Percentiles rank a stretch among this genome's conserved stretches.
Conservation (phyloP, 176 grass and related monocot species). For the Cenchrus purpureus region DNA sequence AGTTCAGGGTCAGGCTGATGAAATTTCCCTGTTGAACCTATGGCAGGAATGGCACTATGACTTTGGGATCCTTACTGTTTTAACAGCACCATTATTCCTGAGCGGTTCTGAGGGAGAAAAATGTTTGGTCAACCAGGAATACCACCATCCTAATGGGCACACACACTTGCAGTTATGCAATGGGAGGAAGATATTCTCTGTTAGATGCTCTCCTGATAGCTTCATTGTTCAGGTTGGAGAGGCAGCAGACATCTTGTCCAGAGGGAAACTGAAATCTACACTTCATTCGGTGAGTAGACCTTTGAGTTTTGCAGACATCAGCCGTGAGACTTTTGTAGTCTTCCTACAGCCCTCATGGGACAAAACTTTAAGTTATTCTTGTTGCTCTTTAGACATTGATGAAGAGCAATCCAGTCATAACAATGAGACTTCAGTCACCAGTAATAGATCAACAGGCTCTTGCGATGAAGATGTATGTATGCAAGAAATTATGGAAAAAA, state of each 20-base stretch:
- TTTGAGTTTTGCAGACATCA: constrained; percentile 47
- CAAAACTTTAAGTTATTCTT: constrained; percentile 58
- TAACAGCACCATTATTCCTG: constrained; percentile 83
- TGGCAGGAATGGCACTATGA: constrained; percentile 99
- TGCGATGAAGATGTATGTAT: constrained; percentile 31
- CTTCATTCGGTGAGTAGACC: constrained; percentile 83
- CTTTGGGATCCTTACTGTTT: constrained; percentile 77
- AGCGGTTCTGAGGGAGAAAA: constrained; percentile 36
- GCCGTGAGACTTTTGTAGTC: constrained; percentile 83
- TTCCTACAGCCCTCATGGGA: constrained; percentile 88
- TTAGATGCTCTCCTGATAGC: constrained; percentile 65
- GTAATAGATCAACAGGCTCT: background rate
- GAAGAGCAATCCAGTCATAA: constrained; percentile 54
- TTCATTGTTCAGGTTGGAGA: constrained; percentile 91
- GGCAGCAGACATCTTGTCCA: constrained; percentile 75
- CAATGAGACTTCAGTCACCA: background rate
- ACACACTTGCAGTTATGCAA: constrained; percentile 76
- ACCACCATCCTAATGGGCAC: constrained; percentile 51
- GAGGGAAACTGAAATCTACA: constrained; percentile 72
- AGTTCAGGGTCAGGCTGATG: background rate
- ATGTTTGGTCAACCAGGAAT: constrained; percentile 43
- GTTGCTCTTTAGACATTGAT: constrained; percentile 35
- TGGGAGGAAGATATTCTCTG: constrained; percentile 58
- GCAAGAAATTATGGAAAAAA: constrained; percentile 63
- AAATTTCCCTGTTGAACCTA: constrained; percentile 44